A percentile compares a stretch with the other conserved stretches of the same genome.
Conservation (phyloP, 1,139 yeast species). For the Yamadazyma sp. region DNA sequence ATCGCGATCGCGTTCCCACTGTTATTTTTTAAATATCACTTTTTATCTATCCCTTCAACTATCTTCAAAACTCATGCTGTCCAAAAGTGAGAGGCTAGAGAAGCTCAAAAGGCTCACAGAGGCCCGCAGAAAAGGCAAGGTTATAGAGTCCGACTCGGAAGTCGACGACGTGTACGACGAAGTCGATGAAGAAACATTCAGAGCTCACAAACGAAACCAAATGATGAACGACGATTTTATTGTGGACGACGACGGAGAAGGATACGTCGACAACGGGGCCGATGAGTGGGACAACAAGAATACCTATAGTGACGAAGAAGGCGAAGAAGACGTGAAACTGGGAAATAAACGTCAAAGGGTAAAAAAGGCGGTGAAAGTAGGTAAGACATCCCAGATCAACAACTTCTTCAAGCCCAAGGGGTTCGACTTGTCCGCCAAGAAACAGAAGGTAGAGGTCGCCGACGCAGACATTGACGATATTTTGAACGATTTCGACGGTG, state of each 20-base stretch:
- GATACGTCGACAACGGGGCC: slow-evolving; percentile 88
- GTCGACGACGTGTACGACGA: slow-evolving; percentile 73
- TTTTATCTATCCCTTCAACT: not conserved
- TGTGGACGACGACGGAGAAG: slow-evolving; percentile 88
- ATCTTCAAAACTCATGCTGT: slow-evolving; percentile 11
- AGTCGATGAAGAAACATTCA: slow-evolving; percentile 77
- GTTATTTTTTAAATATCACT: not conserved
- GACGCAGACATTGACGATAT: slow-evolving; percentile 48
- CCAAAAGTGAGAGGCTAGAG: slow-evolving; percentile 22
- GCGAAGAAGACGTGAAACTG: slow-evolving; percentile 19
- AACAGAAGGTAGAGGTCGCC: slow-evolving; percentile 21
- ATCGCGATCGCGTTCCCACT: slow-evolving; percentile 1
- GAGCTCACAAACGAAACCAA: slow-evolving; percentile 76
- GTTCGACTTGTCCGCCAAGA: slow-evolving; percentile 15
- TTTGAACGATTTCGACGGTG: slow-evolving; percentile 37
- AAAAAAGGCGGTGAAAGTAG: slow-evolving; percentile 35
- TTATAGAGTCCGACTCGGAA: slow-evolving; percentile 22
- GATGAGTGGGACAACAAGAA: slow-evolving; percentile 78
- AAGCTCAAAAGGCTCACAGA: slow-evolving; percentile 41
- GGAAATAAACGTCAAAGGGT: slow-evolving; percentile 31
- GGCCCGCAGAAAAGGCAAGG: slow-evolving; percentile 39
- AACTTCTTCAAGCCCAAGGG: slow-evolving; percentile 51
- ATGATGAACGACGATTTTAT: slow-evolving; percentile 88
- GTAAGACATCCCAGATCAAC: slow-evolving; percentile 51
- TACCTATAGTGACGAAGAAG: slow-evolving; percentile 56